Evolutionary conservation across 169 alveolate genomes (phyloP), one percentile per base, ranked within the genome.

Genomic region (Plasmodium malariae): DNA sequence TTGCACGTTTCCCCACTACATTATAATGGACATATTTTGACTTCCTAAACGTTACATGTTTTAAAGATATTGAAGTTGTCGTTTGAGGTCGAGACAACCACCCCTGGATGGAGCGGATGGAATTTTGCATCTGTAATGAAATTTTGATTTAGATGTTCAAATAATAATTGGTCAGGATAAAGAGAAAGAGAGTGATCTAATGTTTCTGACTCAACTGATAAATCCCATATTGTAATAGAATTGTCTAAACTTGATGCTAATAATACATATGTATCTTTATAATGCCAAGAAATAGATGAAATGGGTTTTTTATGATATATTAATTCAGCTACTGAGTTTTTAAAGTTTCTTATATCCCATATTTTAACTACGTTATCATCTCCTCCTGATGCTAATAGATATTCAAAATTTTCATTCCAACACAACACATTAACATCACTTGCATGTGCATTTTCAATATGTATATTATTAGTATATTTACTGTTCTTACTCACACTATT

Each of bases 181-280:
- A 72, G 21, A 2, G 78, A 12, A 48, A 34, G 24, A 17, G 71
- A 26, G 21, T 55, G 17, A 40, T 74, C 92, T 49, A 73, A 48
- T 2, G 87, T 32, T 45, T 93, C 94, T n/a, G 90, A 45, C 62
- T 94, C 96, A 3, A 94, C 94, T 1, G 96, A 94, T 36, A 92
- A 74, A 70, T 94, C 96, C 96, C 96, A 94, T 12, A 94, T 72
- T n/a, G 95, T 87, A 14, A 92, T 80, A 3, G 95, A 92, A 78
- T 92, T 92, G 54, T 94, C 96, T 62, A 93, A 74, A 11, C 95
- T 88, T 43, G 94, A 71, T 21, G 89, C 92, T 32, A 92, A 65
- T 21, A 93, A 78, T 1, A 94, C 96, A 48, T 93, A 89, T 3
- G 95, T 59, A 86, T 94, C 96, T 11, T 76, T 88, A 3, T 83